Evolutionary conservation across 1,284 basidiomycete genomes (phyloP), one percentile per base, ranked within the genome.

Genomic region (Ceratobasidium theobromae): DNA sequence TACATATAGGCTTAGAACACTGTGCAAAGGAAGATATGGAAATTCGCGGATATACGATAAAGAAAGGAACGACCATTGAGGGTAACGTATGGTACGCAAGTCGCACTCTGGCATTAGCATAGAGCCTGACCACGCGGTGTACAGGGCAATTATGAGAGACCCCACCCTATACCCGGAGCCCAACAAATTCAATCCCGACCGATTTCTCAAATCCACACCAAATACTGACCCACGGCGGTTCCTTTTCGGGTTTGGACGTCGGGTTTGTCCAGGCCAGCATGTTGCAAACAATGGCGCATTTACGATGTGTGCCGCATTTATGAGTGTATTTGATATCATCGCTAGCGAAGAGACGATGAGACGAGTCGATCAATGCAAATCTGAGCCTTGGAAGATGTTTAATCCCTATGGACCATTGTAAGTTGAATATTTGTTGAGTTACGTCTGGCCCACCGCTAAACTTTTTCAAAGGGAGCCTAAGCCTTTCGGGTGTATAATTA

Each of bases 321-420:
- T 64, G 60, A 52, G 48, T 11, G 60, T 64, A 4, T 64, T 64
- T 21, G 16, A 62, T n/a, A n/a, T n/a, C n/a, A n/a, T n/a, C n/a
- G n/a, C n/a, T n/a, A n/a, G n/a, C n/a, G n/a, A n/a, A n/a, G n/a
- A n/a, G n/a, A n/a, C n/a, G n/a, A n/a, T n/a, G n/a, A n/a, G n/a
- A n/a, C n/a, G n/a, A n/a, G n/a, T n/a, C n/a, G n/a, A n/a, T n/a
- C n/a, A n/a, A n/a, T n/a, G n/a, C n/a, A n/a, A n/a, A n/a, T n/a
- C n/a, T n/a, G n/a, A n/a, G n/a, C n/a, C n/a, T n/a, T n/a, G n/a
- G n/a, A n/a, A n/a, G n/a, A n/a, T n/a, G n/a, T n/a, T n/a, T n/a
- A n/a, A n/a, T n/a, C n/a, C n/a, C n/a, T n/a, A n/a, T n/a, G n/a
- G n/a, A n/a, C n/a, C n/a, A n/a, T n/a, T n/a, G n/a, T n/a, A n/a